phyloP scores from a whole-genome alignment of 1,139 yeast species.

The Trichomonascaceae sp. region DNA sequence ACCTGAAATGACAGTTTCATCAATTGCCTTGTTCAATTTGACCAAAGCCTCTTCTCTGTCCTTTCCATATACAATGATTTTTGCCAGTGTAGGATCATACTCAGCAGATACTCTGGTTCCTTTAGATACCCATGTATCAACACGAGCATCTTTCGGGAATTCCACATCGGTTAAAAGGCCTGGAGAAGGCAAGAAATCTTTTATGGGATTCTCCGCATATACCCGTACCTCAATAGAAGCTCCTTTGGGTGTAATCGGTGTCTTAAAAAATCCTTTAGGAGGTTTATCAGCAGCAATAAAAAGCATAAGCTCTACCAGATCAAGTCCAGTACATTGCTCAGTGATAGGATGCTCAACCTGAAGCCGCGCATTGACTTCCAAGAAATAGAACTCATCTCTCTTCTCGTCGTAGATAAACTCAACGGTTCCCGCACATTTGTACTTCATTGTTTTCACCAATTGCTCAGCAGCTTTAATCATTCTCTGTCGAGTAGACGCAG shows the following conservation, averaged over 20 bases:
- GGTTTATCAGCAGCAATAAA: conserved; percentile 83
- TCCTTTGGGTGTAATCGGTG: conserved; percentile 56
- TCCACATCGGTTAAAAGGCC: conserved; percentile 83
- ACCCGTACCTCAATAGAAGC: conserved; percentile 95
- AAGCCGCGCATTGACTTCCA: conserved; percentile 93
- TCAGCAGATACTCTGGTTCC: conserved; percentile 91
- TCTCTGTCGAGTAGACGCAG: conserved; percentile 63
- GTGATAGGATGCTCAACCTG: conserved; percentile 98
- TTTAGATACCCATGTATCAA: conserved; percentile 88
- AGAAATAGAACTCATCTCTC: conserved; percentile 83
- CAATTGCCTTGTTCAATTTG: conserved; percentile 71
- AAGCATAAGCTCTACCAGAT: conserved; percentile 95
- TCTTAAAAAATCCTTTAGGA: conserved; percentile 51
- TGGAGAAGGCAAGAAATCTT: conserved; percentile 92
- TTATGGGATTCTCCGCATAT: conserved; percentile 94
- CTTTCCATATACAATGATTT: conserved; percentile 88
- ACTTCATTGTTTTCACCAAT: conserved; percentile 71
- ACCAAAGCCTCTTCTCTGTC: conserved; percentile 78
- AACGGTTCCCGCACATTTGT: conserved; percentile 96
- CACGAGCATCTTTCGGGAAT: conserved; percentile 86
- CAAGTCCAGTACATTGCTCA: conserved; percentile 89
- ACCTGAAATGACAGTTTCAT: conserved; percentile 83
- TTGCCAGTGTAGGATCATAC: conserved; percentile 94
- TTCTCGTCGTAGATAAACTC: conserved; percentile 86
- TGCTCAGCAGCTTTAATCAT: conserved; percentile 85